Evolutionary conservation across 257 asterid genomes (phyloP).

Genomic region (Solanum dulcamara): DNA sequence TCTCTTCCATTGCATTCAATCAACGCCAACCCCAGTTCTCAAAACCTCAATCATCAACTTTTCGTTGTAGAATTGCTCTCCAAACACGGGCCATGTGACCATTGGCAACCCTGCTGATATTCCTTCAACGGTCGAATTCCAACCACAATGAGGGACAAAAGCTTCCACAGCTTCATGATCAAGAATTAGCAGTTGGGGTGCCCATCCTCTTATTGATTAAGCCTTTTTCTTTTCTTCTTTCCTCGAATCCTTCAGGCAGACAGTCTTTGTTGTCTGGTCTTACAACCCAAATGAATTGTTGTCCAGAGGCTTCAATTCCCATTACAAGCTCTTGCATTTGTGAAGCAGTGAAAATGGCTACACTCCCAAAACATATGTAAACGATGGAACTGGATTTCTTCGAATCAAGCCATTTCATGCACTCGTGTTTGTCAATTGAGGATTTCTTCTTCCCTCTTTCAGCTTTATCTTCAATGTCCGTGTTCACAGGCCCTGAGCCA

Average conservation of each 20-base stretch:
- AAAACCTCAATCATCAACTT: conserved; percentile 7
- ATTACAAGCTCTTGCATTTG: background rate
- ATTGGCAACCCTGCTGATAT: conserved; percentile 8
- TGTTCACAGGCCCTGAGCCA: conserved; percentile 12
- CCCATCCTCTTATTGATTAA: conserved; percentile 15
- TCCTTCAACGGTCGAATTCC: conserved; percentile 11
- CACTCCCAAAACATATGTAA: conserved; percentile 16
- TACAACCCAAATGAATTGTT: conserved; percentile 8
- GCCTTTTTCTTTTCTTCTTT: background rate
- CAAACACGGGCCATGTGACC: conserved; percentile 9
- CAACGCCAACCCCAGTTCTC: conserved; percentile 2
- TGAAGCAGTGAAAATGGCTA: background rate
- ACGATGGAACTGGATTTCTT: conserved; percentile 41
- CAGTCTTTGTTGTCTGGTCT: background rate
- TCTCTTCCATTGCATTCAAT: background rate
- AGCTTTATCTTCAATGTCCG: conserved; percentile 1
- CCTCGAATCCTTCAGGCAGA: conserved; percentile 2
- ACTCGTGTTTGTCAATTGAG: conserved; percentile 34
- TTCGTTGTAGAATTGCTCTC: conserved; percentile 6
- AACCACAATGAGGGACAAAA: conserved; percentile 12
- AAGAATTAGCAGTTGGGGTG: conserved; percentile 8
- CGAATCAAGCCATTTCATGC: conserved; percentile 52
- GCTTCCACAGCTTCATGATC: conserved; percentile 9
- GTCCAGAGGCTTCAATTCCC: conserved; percentile 6
- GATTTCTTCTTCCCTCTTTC: conserved; percentile 31